Evolutionary conservation across 352 stramenopile genomes (phyloP).

Genomic region (Halophytophthora polymorphica): DNA sequence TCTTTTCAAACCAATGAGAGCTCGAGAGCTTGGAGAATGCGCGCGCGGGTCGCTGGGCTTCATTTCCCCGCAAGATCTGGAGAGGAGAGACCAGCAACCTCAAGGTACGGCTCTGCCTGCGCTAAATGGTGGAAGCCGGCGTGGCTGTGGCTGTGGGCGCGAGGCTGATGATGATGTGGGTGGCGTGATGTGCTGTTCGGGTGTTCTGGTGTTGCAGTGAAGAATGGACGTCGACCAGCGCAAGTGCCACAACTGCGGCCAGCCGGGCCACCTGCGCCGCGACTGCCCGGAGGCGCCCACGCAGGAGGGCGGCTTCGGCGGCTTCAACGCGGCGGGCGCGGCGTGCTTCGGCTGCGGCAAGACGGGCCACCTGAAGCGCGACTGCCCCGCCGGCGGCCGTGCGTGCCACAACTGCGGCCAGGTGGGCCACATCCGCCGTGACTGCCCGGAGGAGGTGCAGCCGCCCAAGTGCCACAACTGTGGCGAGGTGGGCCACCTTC

Average conservation of each 20-base stretch:
- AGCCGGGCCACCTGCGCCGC: slow-evolving; percentile 67
- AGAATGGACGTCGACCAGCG: slow-evolving; percentile 52
- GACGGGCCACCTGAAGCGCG: slow-evolving; percentile 75
- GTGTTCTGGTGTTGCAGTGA: background rate
- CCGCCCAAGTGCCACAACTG: slow-evolving; percentile 84
- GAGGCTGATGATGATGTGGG: background rate
- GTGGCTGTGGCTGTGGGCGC: too few relatives aligned
- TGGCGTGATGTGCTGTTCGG: background rate
- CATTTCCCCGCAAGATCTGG: slow-evolving; percentile 44
- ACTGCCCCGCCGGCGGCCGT: slow-evolving; percentile 65
- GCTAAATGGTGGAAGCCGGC: too few relatives aligned
- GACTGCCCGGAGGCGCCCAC: slow-evolving; percentile 66
- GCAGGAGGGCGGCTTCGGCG: slow-evolving; percentile 31
- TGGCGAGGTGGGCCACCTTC: slow-evolving; percentile 61
- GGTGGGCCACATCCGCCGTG: slow-evolving; percentile 69
- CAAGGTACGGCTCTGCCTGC: background rate
- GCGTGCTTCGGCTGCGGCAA: slow-evolving; percentile 81
- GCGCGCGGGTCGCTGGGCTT: slow-evolving; percentile 1
- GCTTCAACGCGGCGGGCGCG: slow-evolving; percentile 30
- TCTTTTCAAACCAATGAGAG: too few relatives aligned
- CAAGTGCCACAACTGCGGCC: slow-evolving; percentile 83
- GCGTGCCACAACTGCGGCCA: slow-evolving; percentile 85
- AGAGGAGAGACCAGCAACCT: slow-evolving; percentile 26
- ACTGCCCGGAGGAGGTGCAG: slow-evolving; percentile 72
- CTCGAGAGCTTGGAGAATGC: slow-evolving; percentile 9